Evolutionary conservation across 306 rosid genomes (phyloP).

Genomic region (Parietaria judaica): DNA sequence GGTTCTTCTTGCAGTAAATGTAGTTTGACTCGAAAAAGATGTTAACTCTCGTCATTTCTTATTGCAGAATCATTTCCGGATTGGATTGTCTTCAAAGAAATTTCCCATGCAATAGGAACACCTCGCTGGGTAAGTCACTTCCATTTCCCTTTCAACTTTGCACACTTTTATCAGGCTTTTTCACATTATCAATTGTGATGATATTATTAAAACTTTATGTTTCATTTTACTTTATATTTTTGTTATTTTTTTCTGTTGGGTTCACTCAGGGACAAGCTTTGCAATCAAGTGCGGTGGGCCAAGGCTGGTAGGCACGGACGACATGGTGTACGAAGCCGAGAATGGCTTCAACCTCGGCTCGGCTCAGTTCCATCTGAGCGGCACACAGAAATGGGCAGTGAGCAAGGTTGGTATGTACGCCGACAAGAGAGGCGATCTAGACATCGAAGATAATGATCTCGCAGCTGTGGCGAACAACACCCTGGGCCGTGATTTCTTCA

Average conservation of each 20-base stretch:
- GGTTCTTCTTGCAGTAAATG: no score
- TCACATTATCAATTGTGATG: no score
- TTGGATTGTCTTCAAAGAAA: conserved; percentile 22
- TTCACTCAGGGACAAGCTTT: conserved; percentile 17
- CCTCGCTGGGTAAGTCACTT: conserved; percentile 10
- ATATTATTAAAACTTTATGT: not conserved
- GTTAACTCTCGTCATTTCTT: not conserved
- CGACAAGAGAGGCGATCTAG: not conserved
- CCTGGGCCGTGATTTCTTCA: conserved; percentile 15
- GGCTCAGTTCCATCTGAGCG: conserved; percentile 3
- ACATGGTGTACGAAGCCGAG: conserved; percentile 17
- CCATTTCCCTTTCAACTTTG: not conserved
- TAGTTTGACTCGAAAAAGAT: no score
- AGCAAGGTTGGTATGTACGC: conserved; percentile 23
- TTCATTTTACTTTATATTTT: not conserved
- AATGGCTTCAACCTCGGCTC: conserved; percentile 6
- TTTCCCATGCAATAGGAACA: conserved; percentile 19
- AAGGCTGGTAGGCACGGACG: conserved; percentile 3
- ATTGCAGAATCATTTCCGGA: conserved; percentile 12
- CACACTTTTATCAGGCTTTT: not conserved
- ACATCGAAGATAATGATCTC: not conserved
- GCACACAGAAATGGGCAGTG: conserved; percentile 17
- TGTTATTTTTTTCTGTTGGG: no score
- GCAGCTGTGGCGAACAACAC: conserved; percentile 7
- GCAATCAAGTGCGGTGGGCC: conserved; percentile 25